Evolutionary conservation across 768 basidiomycete species (phyloP).

Genomic region (Hygrophoropsis aurantiaca): DNA sequence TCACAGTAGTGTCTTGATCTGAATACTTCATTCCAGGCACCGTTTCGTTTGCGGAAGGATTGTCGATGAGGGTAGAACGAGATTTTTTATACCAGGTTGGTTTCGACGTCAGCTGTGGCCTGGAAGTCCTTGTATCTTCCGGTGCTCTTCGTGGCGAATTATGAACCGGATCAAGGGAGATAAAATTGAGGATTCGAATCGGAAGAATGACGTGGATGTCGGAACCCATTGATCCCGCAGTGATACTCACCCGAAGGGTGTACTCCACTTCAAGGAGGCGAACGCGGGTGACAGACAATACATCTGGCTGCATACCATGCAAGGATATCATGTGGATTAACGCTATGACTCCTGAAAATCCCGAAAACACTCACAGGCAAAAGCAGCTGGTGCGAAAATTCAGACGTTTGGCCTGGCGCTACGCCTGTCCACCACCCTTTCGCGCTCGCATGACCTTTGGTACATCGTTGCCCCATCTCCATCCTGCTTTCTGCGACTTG

Average conservation of each 20-base stretch:
- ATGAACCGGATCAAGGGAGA: constrained; percentile 83
- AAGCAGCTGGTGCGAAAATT: constrained; percentile 68
- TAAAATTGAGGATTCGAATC: constrained; percentile 74
- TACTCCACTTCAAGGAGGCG: constrained; percentile 79
- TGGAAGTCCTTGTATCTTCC: constrained; percentile 17
- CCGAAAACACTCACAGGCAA: constrained; percentile 61
- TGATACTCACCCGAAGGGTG: constrained; percentile 61
- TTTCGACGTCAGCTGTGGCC: constrained; percentile 20
- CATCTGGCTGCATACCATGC: constrained; percentile 52
- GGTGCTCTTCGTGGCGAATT: constrained; percentile 25
- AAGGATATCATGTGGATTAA: constrained; percentile 7
- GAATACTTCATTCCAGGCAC: constrained; percentile 34
- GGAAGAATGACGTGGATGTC: constrained; percentile 74
- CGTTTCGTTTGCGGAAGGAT: constrained; percentile 14
- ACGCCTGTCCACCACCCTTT: constrained; percentile 93
- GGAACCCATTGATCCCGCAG: constrained; percentile 55
- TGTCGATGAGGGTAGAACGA: constrained; percentile 10
- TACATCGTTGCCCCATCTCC: constrained; percentile 61
- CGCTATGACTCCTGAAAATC: neutral
- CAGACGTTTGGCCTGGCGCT: constrained; percentile 52
- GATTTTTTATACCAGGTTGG: constrained; percentile 31
- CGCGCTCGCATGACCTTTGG: constrained; percentile 71
- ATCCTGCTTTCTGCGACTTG: constrained; percentile 65
- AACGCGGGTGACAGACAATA: constrained; percentile 65
- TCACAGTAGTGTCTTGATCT: constrained; percentile 23